Base-by-base conservation (phyloP, 257 asterid species). In the Euphrasia confusa region DNA sequence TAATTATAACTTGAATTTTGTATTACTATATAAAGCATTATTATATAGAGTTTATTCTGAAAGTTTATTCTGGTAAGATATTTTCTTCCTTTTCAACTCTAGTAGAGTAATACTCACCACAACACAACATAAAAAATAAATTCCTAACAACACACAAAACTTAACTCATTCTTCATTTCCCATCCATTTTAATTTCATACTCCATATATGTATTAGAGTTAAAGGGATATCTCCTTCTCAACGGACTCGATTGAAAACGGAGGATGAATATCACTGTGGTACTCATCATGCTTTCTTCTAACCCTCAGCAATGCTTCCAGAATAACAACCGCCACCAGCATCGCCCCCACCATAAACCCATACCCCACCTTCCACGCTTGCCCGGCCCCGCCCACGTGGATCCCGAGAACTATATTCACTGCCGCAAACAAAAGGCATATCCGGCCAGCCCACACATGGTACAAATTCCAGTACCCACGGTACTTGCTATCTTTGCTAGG, bases 371-470 rank as follows among this genome's bases (percentile, higher is more conserved):
- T 81, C 96, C 97, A 86, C 8, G 78, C 70, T 40, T 49, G 62
- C 48, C 78, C 97, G 17, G 87, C 84, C 9, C 73, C 85, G 39
- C 83, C 95, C 30, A 81, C 74, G 61, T 84, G 95, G 50, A 92
- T 81, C 56, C 96, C 98, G 50, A 86, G 15, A 15, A 83, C 79
- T 64, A 86, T 56, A 54, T 92, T 92, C 62, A 80, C 84, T 17
- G 92, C 89, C 61, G 86, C 97, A 37, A 92, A 81, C 58, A 86
- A 73, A 12, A 92, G 94, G 73, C 85, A 84, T 15, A 73, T 68
- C 66, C 97, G 79, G 60, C 98, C 98, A 1, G 65, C 26, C 90
- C 94, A 84, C 68, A 69, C 65, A 64, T 92, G 97, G 75, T 79
- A 84, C 87, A 77, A 75, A 27, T 73, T 84, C 98, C 97, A 92